These are phyloP conservation scores for Mycena sp. DNA, from an alignment of 1,284 basidiomycete genomes.

Conservation along the genomic window DNA sequence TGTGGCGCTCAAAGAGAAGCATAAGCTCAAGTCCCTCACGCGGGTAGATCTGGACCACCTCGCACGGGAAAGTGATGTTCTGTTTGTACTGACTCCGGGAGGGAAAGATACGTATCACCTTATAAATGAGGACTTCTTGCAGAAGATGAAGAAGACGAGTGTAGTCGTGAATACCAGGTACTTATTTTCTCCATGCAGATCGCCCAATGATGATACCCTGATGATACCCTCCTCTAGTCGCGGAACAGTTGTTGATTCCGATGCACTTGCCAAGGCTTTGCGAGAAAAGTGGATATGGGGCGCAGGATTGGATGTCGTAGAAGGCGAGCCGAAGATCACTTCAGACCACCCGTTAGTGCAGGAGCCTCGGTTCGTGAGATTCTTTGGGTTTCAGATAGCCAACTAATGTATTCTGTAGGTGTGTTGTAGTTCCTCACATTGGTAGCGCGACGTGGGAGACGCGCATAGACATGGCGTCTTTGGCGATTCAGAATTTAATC, in stretches of 20 bases:
- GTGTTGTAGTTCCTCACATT: conserved; percentile 79
- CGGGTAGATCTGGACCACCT: conserved; percentile 74
- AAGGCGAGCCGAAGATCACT: conserved; percentile 87
- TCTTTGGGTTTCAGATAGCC: conserved; percentile 6
- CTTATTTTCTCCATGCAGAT: not conserved
- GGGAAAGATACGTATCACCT: conserved; percentile 78
- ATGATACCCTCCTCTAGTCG: conserved; percentile 49
- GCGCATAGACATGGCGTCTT: conserved; percentile 81
- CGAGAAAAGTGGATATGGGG: conserved; percentile 85
- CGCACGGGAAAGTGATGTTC: conserved; percentile 78
- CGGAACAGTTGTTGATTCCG: conserved; percentile 88
- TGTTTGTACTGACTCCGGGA: conserved; percentile 88
- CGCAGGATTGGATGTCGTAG: conserved; percentile 94
- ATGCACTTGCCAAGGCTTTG: conserved; percentile 86
- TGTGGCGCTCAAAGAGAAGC: conserved; percentile 53
- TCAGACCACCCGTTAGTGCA: conserved; percentile 83
- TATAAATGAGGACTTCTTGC: conserved; percentile 77
- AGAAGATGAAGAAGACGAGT: conserved; percentile 85
- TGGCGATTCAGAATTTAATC: conserved; percentile 75
- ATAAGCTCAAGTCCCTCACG: conserved; percentile 60
- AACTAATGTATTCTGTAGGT: conserved; percentile 2
- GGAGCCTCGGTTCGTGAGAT: conserved; percentile 67
- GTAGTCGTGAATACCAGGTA: conserved; percentile 78
- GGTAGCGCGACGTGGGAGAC: conserved; percentile 91
- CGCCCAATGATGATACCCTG: not conserved